Evolutionary conservation across 2,329 filamentous ascomycete species (phyloP).

Genomic region (Fusarium piperis): DNA sequence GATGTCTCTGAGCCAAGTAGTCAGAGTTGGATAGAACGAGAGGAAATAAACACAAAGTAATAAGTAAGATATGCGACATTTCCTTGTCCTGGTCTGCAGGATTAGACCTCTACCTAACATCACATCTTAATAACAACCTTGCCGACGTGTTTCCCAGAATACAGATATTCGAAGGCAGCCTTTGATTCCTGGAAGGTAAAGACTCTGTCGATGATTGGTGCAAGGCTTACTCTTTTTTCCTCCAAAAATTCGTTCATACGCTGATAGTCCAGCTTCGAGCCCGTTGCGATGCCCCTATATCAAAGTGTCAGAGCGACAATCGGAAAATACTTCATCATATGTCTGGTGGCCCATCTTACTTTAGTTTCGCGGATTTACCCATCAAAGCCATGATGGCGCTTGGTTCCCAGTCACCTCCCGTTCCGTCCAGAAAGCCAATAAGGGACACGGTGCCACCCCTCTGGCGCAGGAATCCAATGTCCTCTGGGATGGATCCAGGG

Average conservation of each 20-base stretch:
- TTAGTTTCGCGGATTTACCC: not conserved
- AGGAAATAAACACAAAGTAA: too few relatives aligned
- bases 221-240: not conserved
- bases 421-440: not conserved
- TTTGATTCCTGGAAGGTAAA: not conserved
- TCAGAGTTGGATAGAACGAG: too few relatives aligned
- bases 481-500: slow-evolving; percentile 26
- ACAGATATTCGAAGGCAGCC: slow-evolving; percentile 4
- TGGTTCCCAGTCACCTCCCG: not conserved
- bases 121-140: slow-evolving; percentile 4
- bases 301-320: too few relatives aligned
- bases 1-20: too few relatives aligned
- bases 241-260: not conserved
- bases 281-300: not conserved
- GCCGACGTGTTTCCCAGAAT: not conserved
- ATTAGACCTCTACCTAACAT: not conserved
- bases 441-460: not conserved
- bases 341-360: too few relatives aligned
- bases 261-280: not conserved
- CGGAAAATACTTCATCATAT: too few relatives aligned
- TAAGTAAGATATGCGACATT: too few relatives aligned
- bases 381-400: not conserved
- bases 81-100: too few relatives aligned
- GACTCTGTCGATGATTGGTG: not conserved
- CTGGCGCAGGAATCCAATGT: slow-evolving; percentile 16